Conservation (phyloP, 2,329 filamentous ascomycete genomes). For the Neofusicoccum ribis region DNA sequence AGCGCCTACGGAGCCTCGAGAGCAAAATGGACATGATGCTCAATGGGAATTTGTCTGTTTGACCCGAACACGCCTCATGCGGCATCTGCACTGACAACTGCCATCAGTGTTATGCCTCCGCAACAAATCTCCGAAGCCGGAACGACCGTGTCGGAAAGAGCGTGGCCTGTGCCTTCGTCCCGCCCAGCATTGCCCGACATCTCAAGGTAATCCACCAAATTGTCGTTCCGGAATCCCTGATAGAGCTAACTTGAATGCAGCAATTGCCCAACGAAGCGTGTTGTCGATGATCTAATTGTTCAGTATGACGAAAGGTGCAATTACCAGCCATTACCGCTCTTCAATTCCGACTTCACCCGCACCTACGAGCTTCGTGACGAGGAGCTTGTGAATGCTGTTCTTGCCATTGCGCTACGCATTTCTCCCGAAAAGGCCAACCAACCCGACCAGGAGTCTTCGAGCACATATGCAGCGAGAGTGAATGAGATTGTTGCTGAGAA, state of each 20-base stretch:
- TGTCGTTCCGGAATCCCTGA: too few species aligned
- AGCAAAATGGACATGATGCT: slow-evolving; percentile 14
- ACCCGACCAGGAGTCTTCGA: neutral
- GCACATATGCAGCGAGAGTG: neutral
- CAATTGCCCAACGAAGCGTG: neutral
- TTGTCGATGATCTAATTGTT: neutral
- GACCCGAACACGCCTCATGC: too few species aligned
- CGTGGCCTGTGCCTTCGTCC: neutral
- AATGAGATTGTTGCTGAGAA: neutral
- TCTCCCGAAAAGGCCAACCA: neutral
- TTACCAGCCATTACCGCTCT: neutral
- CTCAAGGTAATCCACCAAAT: neutral
- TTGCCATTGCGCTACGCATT: neutral
- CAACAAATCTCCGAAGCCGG: neutral
- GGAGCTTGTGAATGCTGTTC: neutral
- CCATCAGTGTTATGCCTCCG: neutral
- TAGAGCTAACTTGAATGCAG: neutral
- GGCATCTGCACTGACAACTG: neutral
- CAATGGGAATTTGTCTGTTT: neutral
- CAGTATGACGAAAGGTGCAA: slow-evolving; percentile 3
- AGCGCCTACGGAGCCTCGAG: slow-evolving; percentile 5
- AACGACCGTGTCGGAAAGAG: neutral
- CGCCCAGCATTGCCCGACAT: neutral
- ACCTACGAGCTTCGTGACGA: neutral
- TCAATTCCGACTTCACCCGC: neutral